A percentile compares a stretch with the other conserved stretches of the same genome.
Conservation (phyloP, 768 basidiomycete species). For the Tulasnella sp. region DNA sequence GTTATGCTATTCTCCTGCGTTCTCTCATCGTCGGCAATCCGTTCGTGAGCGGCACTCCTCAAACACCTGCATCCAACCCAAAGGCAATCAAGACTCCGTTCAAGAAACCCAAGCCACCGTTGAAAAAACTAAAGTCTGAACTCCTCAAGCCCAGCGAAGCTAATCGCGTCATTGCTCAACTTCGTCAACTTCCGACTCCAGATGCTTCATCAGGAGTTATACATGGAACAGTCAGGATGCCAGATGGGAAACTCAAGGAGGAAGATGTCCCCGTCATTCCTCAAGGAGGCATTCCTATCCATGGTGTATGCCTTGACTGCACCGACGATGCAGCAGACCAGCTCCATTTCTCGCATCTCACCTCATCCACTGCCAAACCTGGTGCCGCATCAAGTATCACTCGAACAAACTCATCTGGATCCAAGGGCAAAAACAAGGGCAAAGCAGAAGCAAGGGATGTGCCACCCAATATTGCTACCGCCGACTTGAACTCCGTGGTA, state of each 20-base stretch:
- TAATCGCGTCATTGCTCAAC: conserved; percentile 56
- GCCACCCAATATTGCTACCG: conserved; percentile 32
- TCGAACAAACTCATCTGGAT: conserved; percentile 16
- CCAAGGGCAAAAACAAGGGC: conserved; percentile 19
- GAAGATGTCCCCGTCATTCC: conserved; percentile 15
- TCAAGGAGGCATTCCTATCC: conserved; percentile 40
- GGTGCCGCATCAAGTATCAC: neutral
- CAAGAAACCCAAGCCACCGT: conserved; percentile 21
- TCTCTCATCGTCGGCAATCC: conserved; percentile 49
- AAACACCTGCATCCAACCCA: conserved; percentile 26
- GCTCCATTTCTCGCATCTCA: conserved; percentile 44
- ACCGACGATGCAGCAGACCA: conserved; percentile 49
- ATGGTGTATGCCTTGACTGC: conserved; percentile 58
- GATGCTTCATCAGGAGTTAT: conserved; percentile 23
- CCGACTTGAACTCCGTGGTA: conserved; percentile 39
- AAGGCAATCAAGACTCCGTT: conserved; percentile 29
- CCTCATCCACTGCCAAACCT: conserved; percentile 8
- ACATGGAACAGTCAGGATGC: conserved; percentile 9
- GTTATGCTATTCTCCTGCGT: conserved; percentile 50
- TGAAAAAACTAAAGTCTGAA: conserved; percentile 53
- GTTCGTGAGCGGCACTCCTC: conserved; percentile 20
- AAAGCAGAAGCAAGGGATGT: no score
- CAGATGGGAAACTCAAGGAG: conserved; percentile 10
- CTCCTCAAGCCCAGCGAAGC: conserved; percentile 55
- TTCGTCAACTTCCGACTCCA: conserved; percentile 45